A percentile compares a stretch with the other conserved stretches of the same genome.
Evolutionary conservation across 1,284 basidiomycete genomes (phyloP).

Genomic region (Rhodofomes roseus): DNA sequence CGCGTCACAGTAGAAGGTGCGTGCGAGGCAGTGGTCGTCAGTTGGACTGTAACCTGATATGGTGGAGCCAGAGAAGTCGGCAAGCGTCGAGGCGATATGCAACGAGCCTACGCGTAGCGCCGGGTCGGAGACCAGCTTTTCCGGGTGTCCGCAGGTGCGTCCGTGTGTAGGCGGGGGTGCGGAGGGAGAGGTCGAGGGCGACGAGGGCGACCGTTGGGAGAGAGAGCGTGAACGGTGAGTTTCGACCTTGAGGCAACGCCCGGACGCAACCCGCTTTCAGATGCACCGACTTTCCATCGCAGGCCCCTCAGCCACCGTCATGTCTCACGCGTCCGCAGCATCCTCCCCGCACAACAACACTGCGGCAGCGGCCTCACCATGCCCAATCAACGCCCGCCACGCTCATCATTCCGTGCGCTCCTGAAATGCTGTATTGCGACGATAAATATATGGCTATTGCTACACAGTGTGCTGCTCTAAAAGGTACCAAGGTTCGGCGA

Average conservation of each 20-base stretch:
- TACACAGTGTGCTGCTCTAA: constrained; percentile 9
- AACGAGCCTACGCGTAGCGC: constrained; percentile 1
- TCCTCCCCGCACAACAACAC: neutral
- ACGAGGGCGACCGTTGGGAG: neutral
- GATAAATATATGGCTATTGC: constrained; percentile 1
- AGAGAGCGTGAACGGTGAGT: neutral
- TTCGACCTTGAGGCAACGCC: constrained; percentile 1
- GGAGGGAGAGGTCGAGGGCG: neutral
- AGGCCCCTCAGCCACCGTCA: neutral
- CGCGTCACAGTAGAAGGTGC: constrained; percentile 8
- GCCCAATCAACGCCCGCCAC: neutral
- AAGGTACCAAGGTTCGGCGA: constrained; percentile 29
- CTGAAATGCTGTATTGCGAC: neutral
- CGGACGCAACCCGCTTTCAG: neutral
- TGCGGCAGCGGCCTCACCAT: neutral
- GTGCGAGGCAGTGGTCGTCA: constrained; percentile 4
- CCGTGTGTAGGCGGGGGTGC: neutral
- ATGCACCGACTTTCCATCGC: constrained; percentile 1
- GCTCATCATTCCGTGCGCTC: neutral
- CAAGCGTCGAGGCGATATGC: constrained; percentile 2
- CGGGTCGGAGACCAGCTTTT: neutral
- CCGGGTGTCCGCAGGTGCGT: neutral
- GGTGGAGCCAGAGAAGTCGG: constrained; percentile 8
- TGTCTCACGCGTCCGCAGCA: constrained; percentile 3
- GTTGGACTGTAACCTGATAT: constrained; percentile 5